A percentile compares a stretch with the other conserved stretches of the same genome.
phyloP scores from a whole-genome alignment of 768 basidiomycete species.

The Rhodocollybia butyracea region DNA sequence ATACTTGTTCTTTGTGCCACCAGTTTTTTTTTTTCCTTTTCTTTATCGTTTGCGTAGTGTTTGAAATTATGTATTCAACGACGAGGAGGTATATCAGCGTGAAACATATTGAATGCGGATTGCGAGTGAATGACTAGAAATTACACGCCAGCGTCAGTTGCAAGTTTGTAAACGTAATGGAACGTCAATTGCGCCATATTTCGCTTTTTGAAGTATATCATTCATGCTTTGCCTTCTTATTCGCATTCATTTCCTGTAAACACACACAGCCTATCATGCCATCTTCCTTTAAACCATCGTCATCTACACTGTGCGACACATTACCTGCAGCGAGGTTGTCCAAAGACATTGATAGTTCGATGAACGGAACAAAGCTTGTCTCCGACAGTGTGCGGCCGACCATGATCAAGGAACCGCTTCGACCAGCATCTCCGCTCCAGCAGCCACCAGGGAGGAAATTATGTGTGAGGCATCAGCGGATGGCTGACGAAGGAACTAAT shows the following conservation, averaged over 20 bases:
- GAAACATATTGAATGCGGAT: conserved; percentile 7
- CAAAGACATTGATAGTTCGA: conserved; percentile 15
- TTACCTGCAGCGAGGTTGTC: conserved; percentile 62
- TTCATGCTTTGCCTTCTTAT: not conserved
- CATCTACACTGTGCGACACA: conserved; percentile 65
- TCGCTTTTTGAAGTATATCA: conserved; percentile 27
- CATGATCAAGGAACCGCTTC: conserved; percentile 10
- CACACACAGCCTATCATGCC: conserved; percentile 17
- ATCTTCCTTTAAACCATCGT: conserved; percentile 6
- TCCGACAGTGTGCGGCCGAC: conserved; percentile 11
- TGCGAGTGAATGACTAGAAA: conserved; percentile 4
- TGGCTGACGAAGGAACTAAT: conserved; percentile 95
- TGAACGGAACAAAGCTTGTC: conserved; percentile 14
- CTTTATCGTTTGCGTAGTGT: conserved; percentile 18
- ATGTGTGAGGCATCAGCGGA: conserved; percentile 91
- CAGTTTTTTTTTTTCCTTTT: conserved; percentile 6
- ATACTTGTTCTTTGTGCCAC: not conserved
- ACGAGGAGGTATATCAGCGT: conserved; percentile 24
- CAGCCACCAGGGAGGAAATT: conserved; percentile 65
- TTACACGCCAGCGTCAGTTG: too few relatives aligned
- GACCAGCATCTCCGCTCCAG: conserved; percentile 22
- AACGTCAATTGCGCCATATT: conserved; percentile 39
- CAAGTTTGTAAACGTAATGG: too few relatives aligned
- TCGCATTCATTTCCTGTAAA: conserved; percentile 14
- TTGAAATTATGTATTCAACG: conserved; percentile 46